Percentiles rank a stretch among this genome's conserved stretches.
Conservation (phyloP, 257 asterid genomes). For the Ballota nigra region DNA sequence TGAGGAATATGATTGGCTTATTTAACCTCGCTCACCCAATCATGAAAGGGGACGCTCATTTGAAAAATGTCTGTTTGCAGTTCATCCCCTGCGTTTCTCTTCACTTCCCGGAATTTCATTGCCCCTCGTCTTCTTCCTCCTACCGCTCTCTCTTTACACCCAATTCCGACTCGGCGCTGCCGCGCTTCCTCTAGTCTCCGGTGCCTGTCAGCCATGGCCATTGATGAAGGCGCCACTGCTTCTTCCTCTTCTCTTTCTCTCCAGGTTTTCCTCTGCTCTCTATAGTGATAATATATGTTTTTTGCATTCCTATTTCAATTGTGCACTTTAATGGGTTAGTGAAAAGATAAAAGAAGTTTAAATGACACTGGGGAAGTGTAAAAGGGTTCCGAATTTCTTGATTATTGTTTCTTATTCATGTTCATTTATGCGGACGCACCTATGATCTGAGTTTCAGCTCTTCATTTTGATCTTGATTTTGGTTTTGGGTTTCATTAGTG, state of each 20-base stretch:
- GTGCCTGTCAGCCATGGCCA: constrained; percentile 51
- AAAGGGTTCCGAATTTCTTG: neutral
- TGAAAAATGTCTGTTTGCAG: constrained; percentile 37
- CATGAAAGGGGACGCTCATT: constrained; percentile 3
- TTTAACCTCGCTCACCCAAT: neutral
- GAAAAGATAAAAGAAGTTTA: neutral
- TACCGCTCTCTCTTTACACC: neutral
- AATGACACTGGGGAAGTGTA: neutral
- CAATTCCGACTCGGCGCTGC: constrained; percentile 22
- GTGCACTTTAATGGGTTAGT: no score
- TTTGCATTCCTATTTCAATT: neutral
- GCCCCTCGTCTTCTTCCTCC: constrained; percentile 22
- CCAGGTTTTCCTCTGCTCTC: constrained; percentile 35
- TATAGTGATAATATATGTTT: neutral
- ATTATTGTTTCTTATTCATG: neutral
- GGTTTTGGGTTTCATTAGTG: no score
- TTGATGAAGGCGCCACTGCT: constrained; percentile 39
- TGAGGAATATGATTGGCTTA: neutral
- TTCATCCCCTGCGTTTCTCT: constrained; percentile 22
- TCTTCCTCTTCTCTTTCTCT: constrained; percentile 38
- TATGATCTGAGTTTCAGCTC: neutral
- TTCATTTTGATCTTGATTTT: neutral
- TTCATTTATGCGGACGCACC: neutral
- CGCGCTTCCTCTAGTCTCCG: constrained; percentile 23
- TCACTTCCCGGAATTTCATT: constrained; percentile 26